Evolutionary conservation across 306 rosid genomes (phyloP).

Genomic region (Oxytropis ochrocephala): DNA sequence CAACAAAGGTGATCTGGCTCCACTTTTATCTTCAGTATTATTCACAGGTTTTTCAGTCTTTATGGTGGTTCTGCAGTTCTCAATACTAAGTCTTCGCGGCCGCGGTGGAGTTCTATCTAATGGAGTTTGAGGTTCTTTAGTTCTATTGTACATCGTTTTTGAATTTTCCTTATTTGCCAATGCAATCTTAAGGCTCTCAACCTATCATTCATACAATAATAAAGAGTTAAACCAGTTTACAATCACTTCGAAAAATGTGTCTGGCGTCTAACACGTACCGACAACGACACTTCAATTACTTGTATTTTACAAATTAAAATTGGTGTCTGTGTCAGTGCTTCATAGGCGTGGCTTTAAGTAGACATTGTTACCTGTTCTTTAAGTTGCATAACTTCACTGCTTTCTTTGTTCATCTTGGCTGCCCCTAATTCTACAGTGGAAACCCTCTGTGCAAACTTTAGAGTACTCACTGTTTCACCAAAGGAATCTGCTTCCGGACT

Average conservation of each 20-base stretch:
- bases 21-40: conserved; percentile 37
- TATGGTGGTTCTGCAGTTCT: conserved; percentile 37
- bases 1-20: conserved; percentile 42
- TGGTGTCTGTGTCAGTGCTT: no score
- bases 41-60: conserved; percentile 38
- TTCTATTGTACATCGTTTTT: conserved; percentile 23
- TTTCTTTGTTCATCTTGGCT: conserved; percentile 72
- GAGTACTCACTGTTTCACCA: conserved; percentile 74
- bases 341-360: neutral
- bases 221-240: neutral
- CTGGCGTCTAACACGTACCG: no score
- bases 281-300: no score
- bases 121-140: conserved; percentile 39
- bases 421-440: conserved; percentile 87
- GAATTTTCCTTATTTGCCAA: conserved; percentile 60
- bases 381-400: conserved; percentile 72
- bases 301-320: no score
- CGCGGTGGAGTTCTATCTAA: conserved; percentile 53
- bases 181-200: conserved; percentile 72
- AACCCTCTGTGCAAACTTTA: conserved; percentile 90
- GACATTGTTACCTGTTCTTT: conserved; percentile 60
- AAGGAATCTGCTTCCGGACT: conserved; percentile 91
- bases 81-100: conserved; percentile 67
- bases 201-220: conserved; percentile 30
- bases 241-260: neutral